Conservation (phyloP, 352 stramenopile genomes). For the Globisporangium recalcitrans region DNA sequence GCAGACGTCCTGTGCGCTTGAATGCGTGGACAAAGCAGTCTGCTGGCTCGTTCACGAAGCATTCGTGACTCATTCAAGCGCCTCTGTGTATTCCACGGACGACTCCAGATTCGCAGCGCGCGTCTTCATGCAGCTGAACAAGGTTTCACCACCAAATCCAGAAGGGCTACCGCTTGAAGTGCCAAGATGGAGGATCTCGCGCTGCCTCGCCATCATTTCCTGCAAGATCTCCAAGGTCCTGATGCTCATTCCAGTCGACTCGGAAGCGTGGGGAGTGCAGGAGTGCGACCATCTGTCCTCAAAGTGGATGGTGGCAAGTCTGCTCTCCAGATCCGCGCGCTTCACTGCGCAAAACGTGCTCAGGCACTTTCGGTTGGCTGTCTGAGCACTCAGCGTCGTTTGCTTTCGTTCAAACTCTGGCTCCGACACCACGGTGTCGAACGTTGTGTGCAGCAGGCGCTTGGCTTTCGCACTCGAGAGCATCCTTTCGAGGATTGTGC, state of each 20-base stretch:
- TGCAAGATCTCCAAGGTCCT: slow-evolving; percentile 6
- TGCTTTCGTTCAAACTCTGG: neutral
- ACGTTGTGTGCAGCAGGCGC: slow-evolving; percentile 16
- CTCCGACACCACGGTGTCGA: neutral
- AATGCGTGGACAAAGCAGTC: neutral
- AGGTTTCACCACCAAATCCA: neutral
- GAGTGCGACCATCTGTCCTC: neutral
- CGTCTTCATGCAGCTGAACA: slow-evolving; percentile 12
- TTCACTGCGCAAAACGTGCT: slow-evolving; percentile 31
- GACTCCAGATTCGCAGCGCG: neutral
- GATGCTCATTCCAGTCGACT: slow-evolving; percentile 11
- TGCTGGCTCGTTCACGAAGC: neutral
- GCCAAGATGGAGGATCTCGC: neutral
- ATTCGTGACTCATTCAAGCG: slow-evolving; percentile 2
- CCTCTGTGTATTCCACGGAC: slow-evolving; percentile 3
- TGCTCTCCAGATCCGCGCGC: slow-evolving; percentile 18
- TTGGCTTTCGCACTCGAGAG: slow-evolving; percentile 19
- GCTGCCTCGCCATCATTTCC: slow-evolving; percentile 10
- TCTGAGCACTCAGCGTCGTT: neutral
- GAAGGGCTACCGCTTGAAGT: too few species aligned
- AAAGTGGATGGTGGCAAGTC: slow-evolving; percentile 23
- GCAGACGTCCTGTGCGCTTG: neutral
- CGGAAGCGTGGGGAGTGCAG: neutral
- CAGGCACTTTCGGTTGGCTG: neutral
- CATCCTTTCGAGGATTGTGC: slow-evolving; percentile 9